Evolutionary conservation across 2,329 filamentous ascomycete species (phyloP), one percentile per base, ranked within the genome.

Genomic region (Cordyceps cicadae): DNA sequence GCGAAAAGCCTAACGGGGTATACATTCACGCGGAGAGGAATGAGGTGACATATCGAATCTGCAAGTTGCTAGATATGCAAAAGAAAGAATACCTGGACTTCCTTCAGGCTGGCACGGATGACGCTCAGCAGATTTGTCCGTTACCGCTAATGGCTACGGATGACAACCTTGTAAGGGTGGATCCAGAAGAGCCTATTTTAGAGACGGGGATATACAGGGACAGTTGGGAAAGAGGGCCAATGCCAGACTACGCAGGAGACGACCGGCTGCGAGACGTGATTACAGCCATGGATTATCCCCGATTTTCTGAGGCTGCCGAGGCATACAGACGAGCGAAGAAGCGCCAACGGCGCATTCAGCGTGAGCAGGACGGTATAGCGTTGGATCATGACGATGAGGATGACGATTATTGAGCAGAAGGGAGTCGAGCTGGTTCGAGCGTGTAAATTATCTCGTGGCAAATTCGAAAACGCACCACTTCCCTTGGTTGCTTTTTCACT

Each of bases 171-270:
- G 29, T 50, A 6, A 66, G 68, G 8, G 63, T 70, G 3, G 70
- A 71, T 24, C 67, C 69, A 0, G 67, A 70, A 34, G 67, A 69
- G 41, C 62, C 63, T 0, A 65, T 69, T 15, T 32, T 45, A 3
- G 54, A 53, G 0, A 70, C 66, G 0, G 66, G 66, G 1, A 64
- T 72, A 0, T 72, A 69, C 54, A 64, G 69, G 9, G 66, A 71
- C 50, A 29, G 52, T 12, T 71, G 69, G 69, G 70, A 71, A 51
- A 63, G 70, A 67, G 49, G 71, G 75, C 21, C 55, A 1, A 11
- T 51, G 8, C 5, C 34, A 15, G 45, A 51, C 14, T 15, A 43
- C 9, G 46, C 29, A 21, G 9, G 5, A 19, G 46, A 51, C 3
- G 32, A 5, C 19, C 32, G 55, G 6, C 17, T 51, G 1, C 24